phyloP scores from a whole-genome alignment of 768 basidiomycete species.

The Collybia sordida region DNA sequence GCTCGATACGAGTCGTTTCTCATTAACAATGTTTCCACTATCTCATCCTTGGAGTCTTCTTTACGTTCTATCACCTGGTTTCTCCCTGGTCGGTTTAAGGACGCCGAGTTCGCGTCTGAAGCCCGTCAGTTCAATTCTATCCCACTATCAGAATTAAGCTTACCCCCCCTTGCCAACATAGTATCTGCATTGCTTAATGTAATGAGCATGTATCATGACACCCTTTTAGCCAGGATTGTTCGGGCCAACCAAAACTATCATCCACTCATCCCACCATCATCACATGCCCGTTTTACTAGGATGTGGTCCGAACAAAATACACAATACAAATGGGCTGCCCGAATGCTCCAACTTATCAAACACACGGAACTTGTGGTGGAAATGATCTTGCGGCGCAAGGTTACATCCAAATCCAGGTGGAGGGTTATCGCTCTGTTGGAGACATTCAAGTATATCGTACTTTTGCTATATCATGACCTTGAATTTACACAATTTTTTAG shows the following conservation, averaged over 20 bases:
- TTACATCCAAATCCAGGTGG: conserved; percentile 68
- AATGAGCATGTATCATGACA: conserved; percentile 93
- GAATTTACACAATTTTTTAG: conserved; percentile 36
- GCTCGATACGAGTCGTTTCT: conserved; percentile 82
- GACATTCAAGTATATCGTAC: conserved; percentile 70
- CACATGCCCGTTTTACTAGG: conserved; percentile 87
- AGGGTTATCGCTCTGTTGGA: conserved; percentile 77
- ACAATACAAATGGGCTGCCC: conserved; percentile 77
- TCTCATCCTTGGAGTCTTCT: conserved; percentile 86
- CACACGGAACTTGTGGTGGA: conserved; percentile 86
- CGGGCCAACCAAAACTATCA: conserved; percentile 67
- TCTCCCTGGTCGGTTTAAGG: conserved; percentile 93
- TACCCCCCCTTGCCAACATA: conserved; percentile 31
- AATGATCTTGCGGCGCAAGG: conserved; percentile 80
- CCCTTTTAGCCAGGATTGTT: conserved; percentile 71
- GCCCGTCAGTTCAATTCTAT: conserved; percentile 61
- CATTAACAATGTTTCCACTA: conserved; percentile 80
- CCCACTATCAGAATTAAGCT: background rate
- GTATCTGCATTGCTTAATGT: conserved; percentile 88
- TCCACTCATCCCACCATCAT: conserved; percentile 71
- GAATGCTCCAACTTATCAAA: conserved; percentile 71
- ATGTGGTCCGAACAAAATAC: conserved; percentile 75
- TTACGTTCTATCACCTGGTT: conserved; percentile 93
- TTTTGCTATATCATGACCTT: conserved; percentile 8
- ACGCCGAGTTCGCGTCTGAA: conserved; percentile 95